Evolutionary conservation across 108 stramenopile genomes (phyloP), one percentile per base, ranked within the genome.

Genomic region (Cyclotella baltica): DNA sequence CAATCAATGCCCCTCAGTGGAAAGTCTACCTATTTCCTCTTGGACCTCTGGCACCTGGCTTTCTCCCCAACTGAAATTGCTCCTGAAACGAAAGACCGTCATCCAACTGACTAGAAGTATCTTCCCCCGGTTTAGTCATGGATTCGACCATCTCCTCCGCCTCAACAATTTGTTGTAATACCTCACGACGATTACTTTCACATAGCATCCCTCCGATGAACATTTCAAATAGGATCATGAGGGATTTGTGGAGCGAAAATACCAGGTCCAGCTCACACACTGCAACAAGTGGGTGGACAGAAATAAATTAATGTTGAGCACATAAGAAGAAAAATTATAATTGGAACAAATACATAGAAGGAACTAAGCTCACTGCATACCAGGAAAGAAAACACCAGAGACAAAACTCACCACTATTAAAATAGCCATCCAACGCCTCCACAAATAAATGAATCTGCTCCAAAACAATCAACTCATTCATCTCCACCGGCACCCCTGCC

Each of bases 371-470:
- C 47, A 48, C 18, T 48, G n/a, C n/a, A n/a, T n/a, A n/a, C n/a
- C n/a, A n/a, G n/a, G n/a, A n/a, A n/a, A n/a, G n/a, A n/a, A n/a
- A n/a, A n/a, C n/a, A 31, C 27, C 40, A 43, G 23, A 47, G 50
- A 27, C 36, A 10, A 33, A 10, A 88, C 88, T 83, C 81, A 92
- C 89, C 93, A 22, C 90, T 89, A 71, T 93, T 95, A 75, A 95
- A 97, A 78, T 96, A 98, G 40, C 92, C 90, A 84, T 99, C 98
- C 78, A 99, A 89, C 29, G 97, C 92, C 93, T 98, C 98, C 19
- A 99, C 99, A 76, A 98, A 98, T 29, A 98, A 84, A 85, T 99
- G 99, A 69, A 99, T 98, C 71, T 96, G 93, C 80, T 99, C 99
- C 86, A 96, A 77, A 6, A 93, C 95, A 73, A 93, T 87, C 34